Evolutionary conservation across 192 early-diverging fungal species (phyloP).

Genomic region (Backusella mclennaniae): DNA sequence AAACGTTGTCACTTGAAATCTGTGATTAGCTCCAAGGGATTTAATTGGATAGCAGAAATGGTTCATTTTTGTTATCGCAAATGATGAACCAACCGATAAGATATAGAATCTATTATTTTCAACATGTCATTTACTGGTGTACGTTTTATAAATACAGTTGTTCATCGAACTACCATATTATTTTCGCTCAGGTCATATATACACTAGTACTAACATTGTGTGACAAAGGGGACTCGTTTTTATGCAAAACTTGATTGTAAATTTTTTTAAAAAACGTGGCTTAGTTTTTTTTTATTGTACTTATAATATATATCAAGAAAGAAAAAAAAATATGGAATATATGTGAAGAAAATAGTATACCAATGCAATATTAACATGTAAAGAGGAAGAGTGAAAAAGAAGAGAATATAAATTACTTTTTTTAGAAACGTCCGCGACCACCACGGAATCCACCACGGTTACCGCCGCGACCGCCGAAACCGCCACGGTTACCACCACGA

Average conservation of each 20-base stretch:
- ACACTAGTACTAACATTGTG: background rate
- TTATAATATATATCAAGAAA: background rate
- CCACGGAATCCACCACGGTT: conserved; percentile 50
- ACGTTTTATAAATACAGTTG: no score
- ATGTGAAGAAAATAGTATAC: background rate
- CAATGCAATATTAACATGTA: conserved; percentile 2
- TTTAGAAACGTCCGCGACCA: conserved; percentile 42
- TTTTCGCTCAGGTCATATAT: no score
- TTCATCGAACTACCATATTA: no score
- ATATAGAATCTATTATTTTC: no score
- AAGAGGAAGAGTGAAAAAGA: background rate
- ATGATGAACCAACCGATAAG: no score
- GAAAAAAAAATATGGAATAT: background rate
- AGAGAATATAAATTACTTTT: background rate
- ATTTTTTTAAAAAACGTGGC: conserved; percentile 6
- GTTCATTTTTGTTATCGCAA: no score
- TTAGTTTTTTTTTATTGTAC: background rate
- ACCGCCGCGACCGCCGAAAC: conserved; percentile 53
- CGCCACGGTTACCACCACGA: no score
- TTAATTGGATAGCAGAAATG: no score
- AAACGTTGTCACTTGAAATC: no score
- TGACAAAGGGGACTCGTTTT: background rate
- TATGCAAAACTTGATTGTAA: background rate
- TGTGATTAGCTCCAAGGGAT: no score
- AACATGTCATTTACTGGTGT: no score